Percentiles rank a stretch among this genome's conserved stretches.
phyloP scores from a whole-genome alignment of 2,329 filamentous ascomycete species.

The Alternaria arborescens region DNA sequence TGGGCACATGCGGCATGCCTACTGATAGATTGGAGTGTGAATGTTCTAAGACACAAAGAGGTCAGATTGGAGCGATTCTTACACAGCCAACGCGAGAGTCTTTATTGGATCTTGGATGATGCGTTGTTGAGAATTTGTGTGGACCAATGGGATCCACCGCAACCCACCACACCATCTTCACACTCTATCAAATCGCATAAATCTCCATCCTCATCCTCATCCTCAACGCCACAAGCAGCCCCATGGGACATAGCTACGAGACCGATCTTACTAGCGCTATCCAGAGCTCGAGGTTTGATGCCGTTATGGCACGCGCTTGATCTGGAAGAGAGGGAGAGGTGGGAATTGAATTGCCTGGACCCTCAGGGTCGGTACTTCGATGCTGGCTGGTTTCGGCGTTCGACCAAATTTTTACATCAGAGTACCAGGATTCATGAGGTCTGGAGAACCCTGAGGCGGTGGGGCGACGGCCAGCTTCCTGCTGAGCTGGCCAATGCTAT shows the following conservation, averaged over 20 bases:
- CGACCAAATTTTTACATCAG: slow-evolving; percentile 16
- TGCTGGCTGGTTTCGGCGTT: slow-evolving; percentile 16
- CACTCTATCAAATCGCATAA: background rate
- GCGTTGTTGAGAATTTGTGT: slow-evolving; percentile 22
- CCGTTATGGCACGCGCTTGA: slow-evolving; percentile 16
- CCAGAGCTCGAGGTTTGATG: slow-evolving; percentile 1
- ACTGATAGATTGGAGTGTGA: slow-evolving; percentile 19
- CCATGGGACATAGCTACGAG: slow-evolving; percentile 14
- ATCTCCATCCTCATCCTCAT: background rate
- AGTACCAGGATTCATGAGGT: slow-evolving; percentile 21
- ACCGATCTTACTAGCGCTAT: slow-evolving; percentile 7
- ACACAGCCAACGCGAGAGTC: slow-evolving; percentile 22
- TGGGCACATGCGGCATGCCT: slow-evolving; percentile 19
- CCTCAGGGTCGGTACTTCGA: slow-evolving; percentile 2
- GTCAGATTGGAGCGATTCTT: slow-evolving; percentile 21
- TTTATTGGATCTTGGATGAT: slow-evolving; percentile 28
- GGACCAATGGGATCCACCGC: slow-evolving; percentile 21
- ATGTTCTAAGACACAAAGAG: slow-evolving; percentile 11
- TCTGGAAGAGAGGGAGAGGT: slow-evolving; percentile 6
- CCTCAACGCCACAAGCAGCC: background rate
- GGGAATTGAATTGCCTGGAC: background rate
- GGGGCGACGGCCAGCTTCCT: slow-evolving; percentile 17
- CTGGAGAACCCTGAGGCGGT: slow-evolving; percentile 22
- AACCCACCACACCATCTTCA: background rate
- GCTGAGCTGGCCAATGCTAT: slow-evolving; percentile 18